phyloP scores from a whole-genome alignment of 2,329 filamentous ascomycete genomes.

The Aspergillus neoniger region DNA sequence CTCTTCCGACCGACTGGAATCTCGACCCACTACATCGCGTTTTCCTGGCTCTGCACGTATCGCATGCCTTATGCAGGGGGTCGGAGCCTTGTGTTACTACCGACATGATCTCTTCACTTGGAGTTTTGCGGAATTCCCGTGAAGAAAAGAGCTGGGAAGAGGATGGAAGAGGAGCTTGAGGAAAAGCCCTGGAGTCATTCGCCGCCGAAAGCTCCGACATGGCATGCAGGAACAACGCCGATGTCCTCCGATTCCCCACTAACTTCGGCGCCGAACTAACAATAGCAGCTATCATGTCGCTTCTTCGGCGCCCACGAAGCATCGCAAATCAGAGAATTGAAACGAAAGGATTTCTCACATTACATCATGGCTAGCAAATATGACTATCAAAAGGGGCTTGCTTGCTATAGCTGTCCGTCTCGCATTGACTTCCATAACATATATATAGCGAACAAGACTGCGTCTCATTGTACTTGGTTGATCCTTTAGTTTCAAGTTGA shows the following conservation, averaged over 20 bases:
- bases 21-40: conserved; percentile 11
- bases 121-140: neutral
- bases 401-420: neutral
- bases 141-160: neutral
- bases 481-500: too few relatives aligned
- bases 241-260: neutral
- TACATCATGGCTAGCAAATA: neutral
- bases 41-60: conserved; percentile 10
- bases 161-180: neutral
- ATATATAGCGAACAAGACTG: too few relatives aligned
- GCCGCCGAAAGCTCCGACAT: neutral
- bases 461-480: too few relatives aligned
- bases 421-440: too few relatives aligned
- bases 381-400: neutral
- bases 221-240: neutral
- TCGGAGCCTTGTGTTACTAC: neutral
- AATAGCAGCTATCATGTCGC: neutral
- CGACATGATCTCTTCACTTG: neutral
- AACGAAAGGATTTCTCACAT: neutral
- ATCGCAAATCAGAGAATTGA: too few relatives aligned
- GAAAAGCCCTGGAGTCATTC: neutral
- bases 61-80: conserved; percentile 12
- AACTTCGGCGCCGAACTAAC: conserved; percentile 1
- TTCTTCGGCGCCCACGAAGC: neutral
- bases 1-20: neutral